Conservation (phyloP, 331 rosid genomes). For the Malus hybrid region DNA sequence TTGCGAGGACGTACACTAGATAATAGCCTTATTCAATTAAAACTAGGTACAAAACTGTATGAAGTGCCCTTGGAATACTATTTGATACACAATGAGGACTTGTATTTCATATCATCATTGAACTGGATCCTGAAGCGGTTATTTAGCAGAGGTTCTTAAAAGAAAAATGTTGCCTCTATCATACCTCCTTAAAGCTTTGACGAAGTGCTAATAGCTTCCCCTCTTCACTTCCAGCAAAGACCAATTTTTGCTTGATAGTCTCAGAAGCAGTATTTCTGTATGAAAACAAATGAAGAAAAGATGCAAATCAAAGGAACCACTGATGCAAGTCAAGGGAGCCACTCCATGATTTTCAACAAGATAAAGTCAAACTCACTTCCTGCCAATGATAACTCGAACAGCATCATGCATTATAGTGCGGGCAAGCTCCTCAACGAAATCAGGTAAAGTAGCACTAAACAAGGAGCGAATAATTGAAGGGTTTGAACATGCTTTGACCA, state of each 20-base stretch:
- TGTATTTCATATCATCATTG: background rate
- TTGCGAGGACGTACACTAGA: background rate
- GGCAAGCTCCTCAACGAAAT: conserved; percentile 87
- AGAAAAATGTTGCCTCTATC: background rate
- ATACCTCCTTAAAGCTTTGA: conserved; percentile 88
- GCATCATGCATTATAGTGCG: conserved; percentile 96
- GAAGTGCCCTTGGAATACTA: background rate
- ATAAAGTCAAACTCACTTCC: conserved; percentile 55
- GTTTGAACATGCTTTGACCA: conserved; percentile 89
- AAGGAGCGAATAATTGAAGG: conserved; percentile 76
- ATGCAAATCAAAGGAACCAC: conserved; percentile 1
- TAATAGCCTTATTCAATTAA: background rate
- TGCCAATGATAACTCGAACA: conserved; percentile 85
- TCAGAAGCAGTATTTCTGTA: conserved; percentile 90
- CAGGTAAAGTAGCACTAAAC: conserved; percentile 96
- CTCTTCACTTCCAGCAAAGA: conserved; percentile 90
- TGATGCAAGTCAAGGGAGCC: background rate
- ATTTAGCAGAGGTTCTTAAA: background rate
- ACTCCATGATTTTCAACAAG: conserved; percentile 8
- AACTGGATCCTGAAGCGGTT: background rate
- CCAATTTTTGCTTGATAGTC: conserved; percentile 70
- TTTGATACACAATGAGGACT: background rate
- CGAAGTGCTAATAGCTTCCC: conserved; percentile 89
- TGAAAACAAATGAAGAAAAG: conserved; percentile 7
- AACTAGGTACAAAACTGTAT: background rate